A percentile compares a stretch with the other conserved stretches of the same genome.
phyloP scores from a whole-genome alignment of 306 rosid species.

The Malus asiatica region DNA sequence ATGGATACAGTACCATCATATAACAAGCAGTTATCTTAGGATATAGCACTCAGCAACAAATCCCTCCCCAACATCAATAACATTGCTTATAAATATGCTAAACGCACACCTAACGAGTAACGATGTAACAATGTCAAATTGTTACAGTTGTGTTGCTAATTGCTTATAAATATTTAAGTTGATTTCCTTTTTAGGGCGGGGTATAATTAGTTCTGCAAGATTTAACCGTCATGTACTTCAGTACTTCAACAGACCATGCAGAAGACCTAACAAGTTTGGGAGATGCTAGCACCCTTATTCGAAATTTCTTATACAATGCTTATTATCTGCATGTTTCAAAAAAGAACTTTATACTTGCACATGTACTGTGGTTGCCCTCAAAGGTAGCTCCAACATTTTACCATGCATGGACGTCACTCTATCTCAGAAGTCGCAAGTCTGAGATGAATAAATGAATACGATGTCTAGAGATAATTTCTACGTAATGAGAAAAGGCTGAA shows the following conservation, averaged over 20 bases:
- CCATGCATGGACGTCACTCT: not conserved
- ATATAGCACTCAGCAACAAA: not conserved
- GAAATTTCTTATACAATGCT: not conserved
- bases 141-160: not conserved
- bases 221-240: not conserved
- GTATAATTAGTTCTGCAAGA: not conserved
- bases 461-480: not conserved
- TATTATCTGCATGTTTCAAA: not conserved
- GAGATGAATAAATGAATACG: not conserved
- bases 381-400: not conserved
- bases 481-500: not conserved
- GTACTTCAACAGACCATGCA: not conserved
- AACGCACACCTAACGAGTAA: not conserved
- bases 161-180: not conserved
- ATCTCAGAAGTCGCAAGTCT: not conserved
- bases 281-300: not conserved
- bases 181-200: not conserved
- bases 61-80: not conserved
- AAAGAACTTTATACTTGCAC: not conserved
- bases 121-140: not conserved
- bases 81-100: not conserved
- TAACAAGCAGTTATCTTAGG: not conserved
- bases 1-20: not conserved
- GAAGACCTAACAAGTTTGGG: not conserved
- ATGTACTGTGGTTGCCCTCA: not conserved